These are phyloP conservation scores for Chondrus crispus DNA, from an alignment of 23 red algal species.

Conservation along the genomic window DNA sequence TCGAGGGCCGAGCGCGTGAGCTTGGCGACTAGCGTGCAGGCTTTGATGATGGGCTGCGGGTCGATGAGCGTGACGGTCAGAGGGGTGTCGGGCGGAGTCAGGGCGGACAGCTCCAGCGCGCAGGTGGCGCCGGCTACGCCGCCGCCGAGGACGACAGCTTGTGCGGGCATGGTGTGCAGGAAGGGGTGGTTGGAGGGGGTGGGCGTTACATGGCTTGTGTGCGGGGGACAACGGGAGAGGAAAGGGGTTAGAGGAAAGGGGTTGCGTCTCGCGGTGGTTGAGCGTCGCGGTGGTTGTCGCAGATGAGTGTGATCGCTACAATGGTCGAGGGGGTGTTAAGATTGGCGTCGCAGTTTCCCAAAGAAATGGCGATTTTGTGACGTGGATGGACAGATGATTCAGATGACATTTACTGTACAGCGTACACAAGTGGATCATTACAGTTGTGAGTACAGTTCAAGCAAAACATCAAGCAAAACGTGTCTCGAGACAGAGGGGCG, in stretches of 20 bases:
- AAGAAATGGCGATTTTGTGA: no score
- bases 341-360: no score
- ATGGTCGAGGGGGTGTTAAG: no score
- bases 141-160: conserved; percentile 63
- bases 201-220: neutral
- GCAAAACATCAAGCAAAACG: no score
- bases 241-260: neutral
- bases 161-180: neutral
- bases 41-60: neutral
- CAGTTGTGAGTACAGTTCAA: no score
- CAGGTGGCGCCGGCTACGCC: conserved; percentile 77
- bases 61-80: conserved; percentile 28
- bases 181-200: neutral
- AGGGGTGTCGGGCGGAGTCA: neutral
- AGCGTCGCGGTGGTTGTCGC: neutral
- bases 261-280: neutral
- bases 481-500: no score
- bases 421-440: no score
- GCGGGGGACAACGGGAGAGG: neutral
- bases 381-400: no score
- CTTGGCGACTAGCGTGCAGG: neutral
- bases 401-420: no score
- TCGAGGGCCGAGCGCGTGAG: conserved; percentile 2
- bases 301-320: no score
- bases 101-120: conserved; percentile 18